Conservation (phyloP, 768 basidiomycete genomes). For the Lactarius hatsudake region DNA sequence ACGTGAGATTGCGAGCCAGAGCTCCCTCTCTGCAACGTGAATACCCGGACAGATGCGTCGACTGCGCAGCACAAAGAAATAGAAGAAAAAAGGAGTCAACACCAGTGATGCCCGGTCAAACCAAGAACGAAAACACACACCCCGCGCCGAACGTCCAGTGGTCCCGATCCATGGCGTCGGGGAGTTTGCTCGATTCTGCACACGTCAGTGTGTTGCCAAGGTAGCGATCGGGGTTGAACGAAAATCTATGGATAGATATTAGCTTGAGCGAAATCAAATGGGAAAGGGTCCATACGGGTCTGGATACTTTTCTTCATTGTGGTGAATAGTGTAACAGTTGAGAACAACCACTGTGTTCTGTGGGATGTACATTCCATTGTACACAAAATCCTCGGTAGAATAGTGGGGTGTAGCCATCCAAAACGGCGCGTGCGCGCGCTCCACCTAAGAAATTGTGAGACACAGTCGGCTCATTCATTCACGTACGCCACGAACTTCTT, state of each 20-base stretch:
- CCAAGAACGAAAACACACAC: slow-evolving; percentile 32
- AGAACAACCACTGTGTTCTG: slow-evolving; percentile 32
- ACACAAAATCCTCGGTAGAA: slow-evolving; percentile 34
- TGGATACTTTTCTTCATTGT: slow-evolving; percentile 37
- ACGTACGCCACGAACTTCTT: slow-evolving; percentile 27
- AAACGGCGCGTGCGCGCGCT: slow-evolving; percentile 31
- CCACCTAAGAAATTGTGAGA: slow-evolving; percentile 25
- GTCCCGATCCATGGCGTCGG: slow-evolving; percentile 44
- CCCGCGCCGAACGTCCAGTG: slow-evolving; percentile 53
- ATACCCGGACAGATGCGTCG: slow-evolving; percentile 45
- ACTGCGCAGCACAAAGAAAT: slow-evolving; percentile 8
- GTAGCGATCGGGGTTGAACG: slow-evolving; percentile 47
- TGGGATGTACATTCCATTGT: slow-evolving; percentile 34
- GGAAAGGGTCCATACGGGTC: slow-evolving; percentile 39
- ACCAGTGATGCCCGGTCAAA: neutral
- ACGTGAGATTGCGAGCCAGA: slow-evolving; percentile 44
- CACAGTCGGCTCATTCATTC: neutral
- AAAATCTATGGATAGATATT: slow-evolving; percentile 21
- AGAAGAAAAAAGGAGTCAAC: neutral
- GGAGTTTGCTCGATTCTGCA: slow-evolving; percentile 44
- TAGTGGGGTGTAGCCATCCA: slow-evolving; percentile 35
- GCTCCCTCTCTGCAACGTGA: slow-evolving; percentile 45
- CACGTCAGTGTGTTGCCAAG: slow-evolving; percentile 38
- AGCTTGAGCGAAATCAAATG: neutral
- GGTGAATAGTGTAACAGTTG: slow-evolving; percentile 33